A percentile compares a stretch with the other conserved stretches of the same genome.
These are phyloP conservation scores for Jamesozyma hellenica DNA, from an alignment of 805 yeast genomes.

Conservation along the genomic window DNA sequence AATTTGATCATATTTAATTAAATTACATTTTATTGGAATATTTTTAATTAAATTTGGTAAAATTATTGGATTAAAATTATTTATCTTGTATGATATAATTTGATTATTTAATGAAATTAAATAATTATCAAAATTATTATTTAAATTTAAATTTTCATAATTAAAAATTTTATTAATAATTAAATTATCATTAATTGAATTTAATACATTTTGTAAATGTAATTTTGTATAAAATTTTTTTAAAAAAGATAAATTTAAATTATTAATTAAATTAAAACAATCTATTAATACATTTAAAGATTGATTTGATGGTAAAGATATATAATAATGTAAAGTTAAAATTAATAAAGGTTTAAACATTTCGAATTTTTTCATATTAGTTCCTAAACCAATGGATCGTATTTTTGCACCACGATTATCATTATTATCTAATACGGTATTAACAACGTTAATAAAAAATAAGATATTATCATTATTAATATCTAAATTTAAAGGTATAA, in stretches of 20 bases:
- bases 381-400: constrained; percentile 49
- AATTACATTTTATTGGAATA: constrained; percentile 24
- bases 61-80: constrained; percentile 28
- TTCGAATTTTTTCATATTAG: constrained; percentile 42
- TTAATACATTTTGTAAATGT: constrained; percentile 15
- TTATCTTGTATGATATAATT: constrained; percentile 18
- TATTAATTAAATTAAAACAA: constrained; percentile 19
- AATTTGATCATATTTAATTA: constrained; percentile 13
- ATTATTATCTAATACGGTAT: constrained; percentile 33
- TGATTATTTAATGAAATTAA: constrained; percentile 12
- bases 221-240: constrained; percentile 10
- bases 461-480: constrained; percentile 30
- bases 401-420: constrained; percentile 51
- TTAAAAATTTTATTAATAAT: constrained; percentile 5
- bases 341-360: constrained; percentile 50
- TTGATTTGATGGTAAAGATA: constrained; percentile 12
- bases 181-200: constrained; percentile 14
- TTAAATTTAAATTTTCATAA: constrained; percentile 8
- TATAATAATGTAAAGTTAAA: constrained; percentile 36
- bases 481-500: no score
- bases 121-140: constrained; percentile 10
- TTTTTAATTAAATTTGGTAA: constrained; percentile 29
- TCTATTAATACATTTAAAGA: constrained; percentile 11
- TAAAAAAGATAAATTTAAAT: constrained; percentile 17
- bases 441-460: constrained; percentile 49